A percentile compares a stretch with the other conserved stretches of the same genome.
Conservation (phyloP, 805 yeast genomes). For the Zygoascus bituminiphila region DNA sequence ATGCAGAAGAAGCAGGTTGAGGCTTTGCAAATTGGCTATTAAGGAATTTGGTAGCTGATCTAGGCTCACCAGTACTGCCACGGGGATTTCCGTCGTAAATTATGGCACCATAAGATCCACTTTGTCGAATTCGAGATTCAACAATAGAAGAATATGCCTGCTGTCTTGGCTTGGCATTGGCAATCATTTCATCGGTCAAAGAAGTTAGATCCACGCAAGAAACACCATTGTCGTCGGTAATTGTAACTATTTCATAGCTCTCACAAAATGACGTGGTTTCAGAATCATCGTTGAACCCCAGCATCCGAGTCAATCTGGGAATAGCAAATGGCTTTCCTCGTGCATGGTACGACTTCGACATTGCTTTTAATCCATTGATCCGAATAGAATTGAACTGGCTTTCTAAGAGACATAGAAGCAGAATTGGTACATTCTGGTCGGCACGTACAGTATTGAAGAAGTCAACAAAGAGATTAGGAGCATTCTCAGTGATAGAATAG, state of each 20-base stretch:
- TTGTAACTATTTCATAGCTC: conserved; percentile 47
- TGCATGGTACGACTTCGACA: conserved; percentile 59
- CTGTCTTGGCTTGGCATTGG: neutral
- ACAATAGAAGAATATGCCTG: neutral
- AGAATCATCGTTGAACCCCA: conserved; percentile 60
- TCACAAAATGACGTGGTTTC: conserved; percentile 50
- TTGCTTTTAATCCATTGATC: conserved; percentile 58
- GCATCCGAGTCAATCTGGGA: conserved; percentile 36
- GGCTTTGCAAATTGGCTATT: too few species aligned
- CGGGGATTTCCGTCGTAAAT: neutral
- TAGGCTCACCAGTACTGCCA: neutral
- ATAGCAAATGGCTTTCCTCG: conserved; percentile 60
- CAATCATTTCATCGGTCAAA: neutral
- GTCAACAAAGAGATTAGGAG: conserved; percentile 49
- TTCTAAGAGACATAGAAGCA: conserved; percentile 54
- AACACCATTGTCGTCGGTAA: conserved; percentile 31
- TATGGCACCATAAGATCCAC: neutral
- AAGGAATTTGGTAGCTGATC: neutral
- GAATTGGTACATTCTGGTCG: conserved; percentile 34
- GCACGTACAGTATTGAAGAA: conserved; percentile 54
- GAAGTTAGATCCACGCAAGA: conserved; percentile 33
- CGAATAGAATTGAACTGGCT: conserved; percentile 73
- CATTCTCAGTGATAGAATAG: conserved; percentile 50
- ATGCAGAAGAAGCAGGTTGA: neutral
- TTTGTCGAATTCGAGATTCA: neutral